Evolutionary conservation across 2,329 filamentous ascomycete species (phyloP), one percentile per base, ranked within the genome.

Genomic region (Colletotrichum lindemuthianum): DNA sequence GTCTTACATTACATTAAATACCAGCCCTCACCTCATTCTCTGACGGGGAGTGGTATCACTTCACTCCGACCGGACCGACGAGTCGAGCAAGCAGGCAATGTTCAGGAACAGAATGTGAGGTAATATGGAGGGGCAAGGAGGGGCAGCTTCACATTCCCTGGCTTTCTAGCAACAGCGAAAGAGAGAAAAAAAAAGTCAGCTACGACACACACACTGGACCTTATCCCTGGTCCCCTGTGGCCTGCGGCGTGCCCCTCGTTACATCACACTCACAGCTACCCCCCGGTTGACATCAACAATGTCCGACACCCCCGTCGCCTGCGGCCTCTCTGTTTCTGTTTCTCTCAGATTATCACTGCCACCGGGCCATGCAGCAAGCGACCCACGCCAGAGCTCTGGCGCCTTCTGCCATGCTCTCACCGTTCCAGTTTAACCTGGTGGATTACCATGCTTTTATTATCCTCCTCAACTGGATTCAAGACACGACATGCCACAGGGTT

Each of bases 61-160:
- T 49, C 48, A 13, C 36, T 13, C 24, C 13, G 36, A 63, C 60
- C 41, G 47, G 54, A 48, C 54, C 48, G 54, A 61, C 55, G 54
- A 59, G 37, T 63, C 55, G 13, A 63, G 49, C 40, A 48, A 8
- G 47, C 52, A 41, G 39, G 59, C 53, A 51, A 58, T 51, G 34
- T 44, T 44, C 34, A 40, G 40, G 39, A 41, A 45, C 16, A 47
- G 48, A 37, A 63, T 37, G 41, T 59, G 54, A 59, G 48, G 48
- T 48, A n/a, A n/a, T n/a, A 63, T 63, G 60, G 60, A 63, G 60
- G 60, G 60, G 60, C 48, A 63, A 52, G 60, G 54, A 59, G 58
- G 58, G 58, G 60, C 60, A 63, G 55, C 60, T 63, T 54, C 24
- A 24, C 24, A 24, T 24, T 24, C 54, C 48, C 43, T 52, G 49